Conservation (phyloP, 306 rosid genomes). For the Castanospermum australe region DNA sequence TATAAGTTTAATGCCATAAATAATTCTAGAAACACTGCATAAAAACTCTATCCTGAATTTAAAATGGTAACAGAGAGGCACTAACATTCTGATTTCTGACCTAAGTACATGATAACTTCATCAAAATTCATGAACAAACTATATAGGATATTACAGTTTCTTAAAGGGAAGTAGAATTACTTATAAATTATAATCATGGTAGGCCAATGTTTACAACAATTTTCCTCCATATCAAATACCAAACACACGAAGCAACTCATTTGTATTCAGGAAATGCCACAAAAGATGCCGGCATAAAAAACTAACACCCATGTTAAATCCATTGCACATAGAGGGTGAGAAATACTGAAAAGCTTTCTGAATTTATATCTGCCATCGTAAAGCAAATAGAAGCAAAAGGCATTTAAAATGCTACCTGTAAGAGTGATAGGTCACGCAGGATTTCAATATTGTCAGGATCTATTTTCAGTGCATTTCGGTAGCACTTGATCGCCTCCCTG, state of each 20-base stretch:
- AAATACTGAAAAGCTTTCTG: not conserved
- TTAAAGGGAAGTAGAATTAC: not conserved
- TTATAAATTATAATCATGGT: not conserved
- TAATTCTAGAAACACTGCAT: not conserved
- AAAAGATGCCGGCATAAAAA: not conserved
- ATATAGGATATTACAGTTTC: not conserved
- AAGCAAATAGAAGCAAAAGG: conserved; percentile 14
- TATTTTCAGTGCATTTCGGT: conserved; percentile 86
- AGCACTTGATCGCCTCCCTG: conserved; percentile 97
- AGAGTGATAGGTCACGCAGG: conserved; percentile 84
- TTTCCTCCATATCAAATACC: not conserved
- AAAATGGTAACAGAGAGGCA: not conserved
- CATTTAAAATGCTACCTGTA: conserved; percentile 61
- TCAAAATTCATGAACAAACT: not conserved
- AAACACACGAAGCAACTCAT: not conserved
- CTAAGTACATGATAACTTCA: not conserved
- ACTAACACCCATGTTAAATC: not conserved
- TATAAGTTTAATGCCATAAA: not conserved
- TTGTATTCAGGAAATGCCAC: not conserved
- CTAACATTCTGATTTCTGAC: not conserved
- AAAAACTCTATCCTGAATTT: not conserved
- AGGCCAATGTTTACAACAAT: not conserved
- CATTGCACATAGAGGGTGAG: not conserved
- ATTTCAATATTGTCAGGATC: conserved; percentile 99
- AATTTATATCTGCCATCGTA: not conserved